Base-by-base conservation (phyloP, 345 rosid species). In the Streptanthus diversifolius region DNA sequence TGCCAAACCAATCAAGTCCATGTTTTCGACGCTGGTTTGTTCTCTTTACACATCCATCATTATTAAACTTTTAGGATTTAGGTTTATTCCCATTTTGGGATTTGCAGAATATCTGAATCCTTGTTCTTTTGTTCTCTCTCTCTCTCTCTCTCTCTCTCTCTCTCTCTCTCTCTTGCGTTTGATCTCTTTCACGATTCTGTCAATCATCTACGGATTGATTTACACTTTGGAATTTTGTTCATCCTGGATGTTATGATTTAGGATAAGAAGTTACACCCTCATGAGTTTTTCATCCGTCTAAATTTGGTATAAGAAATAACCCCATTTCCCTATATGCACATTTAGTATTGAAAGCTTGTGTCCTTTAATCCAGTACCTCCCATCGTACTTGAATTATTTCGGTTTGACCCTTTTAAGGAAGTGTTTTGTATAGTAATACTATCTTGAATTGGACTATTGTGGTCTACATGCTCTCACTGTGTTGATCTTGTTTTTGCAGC, bases 1-100 rank as follows among this genome's bases (percentile, higher is more conserved):
- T 84, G 99, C 82, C 98, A 95, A 74, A 95, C 99, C 72, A 92
- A 92, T 84, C 96, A 83, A 83, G 98, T 95, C 70, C 93, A 90
- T 79, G 91, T 88, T 80, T 95, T 88, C 75, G 98, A 92, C 77
- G 75, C 92, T 66, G 92, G 98, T 95, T 75, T 47, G 88, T 78
- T 66, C 70, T 43, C 33, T 45, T 66, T 14, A 37, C 10, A 39
- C 19, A 32, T 66, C 33, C n/a, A 19, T 56, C 17, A 32, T 70
- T 53, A 8, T 40, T 48, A 0, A 8, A 51, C 63, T 6, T 63
- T 10, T 44, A 13, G 14, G 17, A 21, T 54, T 59, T 36, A 40
- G 61, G 15, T 67, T 21, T 57, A 32, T 68, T 66, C 22, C 40
- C 39, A 37, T 66, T 29, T 37, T 21, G 17, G 24, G 24, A 35